phyloP scores from a whole-genome alignment of 169 alveolate species.

The Eimeria mitis region DNA sequence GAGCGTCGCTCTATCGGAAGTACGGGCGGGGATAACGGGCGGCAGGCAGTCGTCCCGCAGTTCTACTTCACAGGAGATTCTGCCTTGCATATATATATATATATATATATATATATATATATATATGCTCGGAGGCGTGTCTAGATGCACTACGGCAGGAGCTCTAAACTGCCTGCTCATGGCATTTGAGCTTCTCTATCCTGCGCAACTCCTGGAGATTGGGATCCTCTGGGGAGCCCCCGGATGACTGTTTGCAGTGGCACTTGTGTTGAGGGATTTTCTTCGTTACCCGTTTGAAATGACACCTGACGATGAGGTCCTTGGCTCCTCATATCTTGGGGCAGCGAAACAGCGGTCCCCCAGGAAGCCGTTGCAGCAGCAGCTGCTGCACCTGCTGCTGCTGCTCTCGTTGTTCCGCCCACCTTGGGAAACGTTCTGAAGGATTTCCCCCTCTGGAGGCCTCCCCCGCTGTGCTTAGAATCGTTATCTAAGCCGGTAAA shows the following conservation, averaged over 20 bases:
- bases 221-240: not conserved
- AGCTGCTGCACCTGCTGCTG: constrained; percentile 64
- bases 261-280: not conserved
- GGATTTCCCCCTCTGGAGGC: not conserved
- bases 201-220: not conserved
- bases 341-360: constrained; percentile 29
- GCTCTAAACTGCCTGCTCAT: not conserved
- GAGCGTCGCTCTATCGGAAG: not conserved
- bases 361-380: constrained; percentile 74
- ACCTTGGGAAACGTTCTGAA: not conserved
- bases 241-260: not conserved
- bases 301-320: not conserved
- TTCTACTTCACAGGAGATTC: not conserved
- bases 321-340: not conserved
- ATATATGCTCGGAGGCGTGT: not conserved
- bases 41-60: not conserved
- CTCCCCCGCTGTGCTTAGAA: not conserved
- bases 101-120: too few relatives aligned
- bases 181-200: not conserved
- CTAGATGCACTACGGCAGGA: not conserved
- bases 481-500: not conserved
- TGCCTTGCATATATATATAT: not conserved
- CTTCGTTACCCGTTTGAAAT: not conserved
- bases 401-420: constrained; percentile 37
- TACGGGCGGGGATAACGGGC: not conserved